Evolutionary conservation across 345 rosid genomes (phyloP).

Genomic region (Brassica incana): DNA sequence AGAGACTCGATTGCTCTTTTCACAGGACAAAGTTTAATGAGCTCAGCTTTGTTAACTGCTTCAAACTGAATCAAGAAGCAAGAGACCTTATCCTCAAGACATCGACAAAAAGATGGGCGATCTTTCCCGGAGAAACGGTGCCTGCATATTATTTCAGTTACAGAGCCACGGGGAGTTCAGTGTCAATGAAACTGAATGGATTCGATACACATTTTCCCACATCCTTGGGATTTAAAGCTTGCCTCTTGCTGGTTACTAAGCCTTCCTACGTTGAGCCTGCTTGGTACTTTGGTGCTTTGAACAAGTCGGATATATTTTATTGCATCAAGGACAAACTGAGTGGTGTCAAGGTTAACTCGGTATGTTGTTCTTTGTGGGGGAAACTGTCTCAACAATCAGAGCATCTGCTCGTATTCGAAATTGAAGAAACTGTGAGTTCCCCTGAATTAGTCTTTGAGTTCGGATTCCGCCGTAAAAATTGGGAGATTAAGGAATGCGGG

Average conservation of each 20-base stretch:
- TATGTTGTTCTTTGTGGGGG: too few relatives aligned
- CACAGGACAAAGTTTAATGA: fast-evolving
- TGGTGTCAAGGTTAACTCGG: background rate
- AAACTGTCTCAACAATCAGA: background rate
- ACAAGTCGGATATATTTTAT: background rate
- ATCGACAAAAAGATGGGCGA: too few relatives aligned
- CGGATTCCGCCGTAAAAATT: fast-evolving
- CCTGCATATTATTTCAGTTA: background rate
- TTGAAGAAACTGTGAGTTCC: background rate
- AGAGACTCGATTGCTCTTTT: background rate
- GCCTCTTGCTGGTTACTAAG: background rate
- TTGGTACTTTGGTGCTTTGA: too few relatives aligned
- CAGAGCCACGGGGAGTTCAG: background rate
- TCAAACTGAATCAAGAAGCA: constrained; percentile 11
- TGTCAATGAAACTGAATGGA: background rate
- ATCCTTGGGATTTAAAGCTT: background rate
- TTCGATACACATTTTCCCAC: background rate
- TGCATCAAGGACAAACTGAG: background rate
- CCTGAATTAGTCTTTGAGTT: background rate
- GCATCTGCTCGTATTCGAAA: background rate
- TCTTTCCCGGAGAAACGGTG: background rate
- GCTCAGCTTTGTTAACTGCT: background rate
- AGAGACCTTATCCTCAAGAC: background rate
- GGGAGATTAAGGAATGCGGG: constrained; percentile 8
- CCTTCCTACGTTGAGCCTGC: too few relatives aligned